Evolutionary conservation across 2,329 filamentous ascomycete genomes (phyloP).

Genomic region (Clarireedia monteithiana): DNA sequence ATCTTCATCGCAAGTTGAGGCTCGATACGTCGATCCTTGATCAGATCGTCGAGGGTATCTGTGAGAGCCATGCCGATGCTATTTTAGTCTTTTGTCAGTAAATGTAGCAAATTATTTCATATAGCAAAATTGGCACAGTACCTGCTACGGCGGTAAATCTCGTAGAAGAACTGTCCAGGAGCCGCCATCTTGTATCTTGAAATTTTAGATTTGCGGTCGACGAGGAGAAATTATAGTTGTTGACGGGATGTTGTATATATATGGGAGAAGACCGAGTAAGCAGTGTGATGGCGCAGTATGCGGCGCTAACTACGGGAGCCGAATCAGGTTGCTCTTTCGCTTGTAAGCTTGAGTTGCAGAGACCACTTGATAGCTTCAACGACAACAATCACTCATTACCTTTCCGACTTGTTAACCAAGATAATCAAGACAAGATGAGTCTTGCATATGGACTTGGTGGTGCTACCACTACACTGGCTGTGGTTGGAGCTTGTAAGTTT

Average conservation of each 20-base stretch:
- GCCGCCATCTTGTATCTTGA: constrained; percentile 37
- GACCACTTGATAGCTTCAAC: constrained; percentile 4
- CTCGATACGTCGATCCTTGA: constrained; percentile 90
- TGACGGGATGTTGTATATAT: constrained; percentile 12
- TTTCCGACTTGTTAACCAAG: background rate
- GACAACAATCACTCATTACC: background rate
- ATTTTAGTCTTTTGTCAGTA: constrained; percentile 27
- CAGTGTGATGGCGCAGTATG: constrained; percentile 4
- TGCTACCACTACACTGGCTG: constrained; percentile 57
- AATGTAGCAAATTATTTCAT: constrained; percentile 17
- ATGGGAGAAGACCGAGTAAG: constrained; percentile 14
- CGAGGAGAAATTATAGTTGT: constrained; percentile 1
- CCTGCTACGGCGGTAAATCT: constrained; percentile 98
- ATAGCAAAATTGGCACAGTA: constrained; percentile 42
- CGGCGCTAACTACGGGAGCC: constrained; percentile 18
- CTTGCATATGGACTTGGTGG: constrained; percentile 63
- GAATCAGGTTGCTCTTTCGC: constrained; percentile 3
- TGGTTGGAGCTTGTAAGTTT: constrained; percentile 72
- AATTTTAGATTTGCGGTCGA: constrained; percentile 14
- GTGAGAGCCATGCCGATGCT: constrained; percentile 92
- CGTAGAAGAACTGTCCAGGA: constrained; percentile 62
- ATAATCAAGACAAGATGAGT: constrained; percentile 49
- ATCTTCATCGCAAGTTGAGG: constrained; percentile 99
- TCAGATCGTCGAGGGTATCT: constrained; percentile 94
- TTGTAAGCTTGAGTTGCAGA: constrained; percentile 5